A percentile compares a stretch with the other conserved stretches of the same genome.
Evolutionary conservation across 495 filamentous ascomycete species (phyloP).

Genomic region (Sordaria brevicollis): DNA sequence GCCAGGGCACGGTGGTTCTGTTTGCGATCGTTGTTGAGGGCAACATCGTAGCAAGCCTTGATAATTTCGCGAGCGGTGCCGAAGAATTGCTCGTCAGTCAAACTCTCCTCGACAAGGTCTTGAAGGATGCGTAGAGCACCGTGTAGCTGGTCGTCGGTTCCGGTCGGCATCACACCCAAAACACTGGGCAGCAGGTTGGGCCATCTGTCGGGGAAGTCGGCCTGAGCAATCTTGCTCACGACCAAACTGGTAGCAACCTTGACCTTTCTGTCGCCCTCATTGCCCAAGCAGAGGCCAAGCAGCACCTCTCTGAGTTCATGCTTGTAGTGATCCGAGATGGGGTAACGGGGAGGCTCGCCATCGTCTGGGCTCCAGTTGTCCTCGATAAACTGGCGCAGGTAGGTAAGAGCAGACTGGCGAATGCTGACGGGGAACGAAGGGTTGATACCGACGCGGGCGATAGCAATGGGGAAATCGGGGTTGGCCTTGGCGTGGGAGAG

Average conservation of each 20-base stretch:
- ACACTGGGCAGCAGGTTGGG: slow-evolving; percentile 71
- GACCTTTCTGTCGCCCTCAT: slow-evolving; percentile 71
- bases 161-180: slow-evolving; percentile 62
- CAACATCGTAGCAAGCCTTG: slow-evolving; percentile 69
- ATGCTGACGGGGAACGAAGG: slow-evolving; percentile 56
- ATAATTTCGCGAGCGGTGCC: slow-evolving; percentile 73
- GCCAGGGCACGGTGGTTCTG: slow-evolving; percentile 69
- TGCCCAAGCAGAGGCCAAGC: slow-evolving; percentile 65
- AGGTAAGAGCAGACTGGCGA: slow-evolving; percentile 71
- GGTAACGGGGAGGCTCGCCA: slow-evolving; percentile 58
- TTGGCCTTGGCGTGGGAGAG: slow-evolving; percentile 54
- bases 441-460: slow-evolving; percentile 71
- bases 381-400: slow-evolving; percentile 73
- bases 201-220: slow-evolving; percentile 93
- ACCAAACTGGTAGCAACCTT: slow-evolving; percentile 73
- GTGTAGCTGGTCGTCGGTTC: slow-evolving; percentile 68
- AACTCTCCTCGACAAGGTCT: slow-evolving; percentile 84
- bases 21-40: slow-evolving; percentile 62
- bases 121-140: slow-evolving; percentile 79
- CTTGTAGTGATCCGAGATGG: slow-evolving; percentile 57
- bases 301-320: slow-evolving; percentile 56
- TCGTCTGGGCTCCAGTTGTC: slow-evolving; percentile 56
- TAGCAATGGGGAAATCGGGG: slow-evolving; percentile 61
- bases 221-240: slow-evolving; percentile 90
- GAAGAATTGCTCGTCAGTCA: slow-evolving; percentile 93